Evolutionary conservation across 768 basidiomycete genomes (phyloP).

Genomic region (Amylocystis lapponica): DNA sequence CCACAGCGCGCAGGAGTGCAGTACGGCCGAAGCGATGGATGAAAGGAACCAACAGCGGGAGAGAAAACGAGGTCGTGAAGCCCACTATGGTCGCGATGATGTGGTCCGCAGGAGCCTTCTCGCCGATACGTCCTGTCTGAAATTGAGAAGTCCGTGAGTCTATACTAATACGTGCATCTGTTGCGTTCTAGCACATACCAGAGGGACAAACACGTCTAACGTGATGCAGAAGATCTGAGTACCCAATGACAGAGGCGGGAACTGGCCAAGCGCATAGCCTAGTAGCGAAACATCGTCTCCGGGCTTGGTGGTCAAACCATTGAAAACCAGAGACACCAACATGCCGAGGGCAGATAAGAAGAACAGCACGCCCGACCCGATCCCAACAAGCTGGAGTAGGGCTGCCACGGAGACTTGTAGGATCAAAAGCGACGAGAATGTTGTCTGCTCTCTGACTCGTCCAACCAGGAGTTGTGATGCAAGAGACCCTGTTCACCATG

Average conservation of each 20-base stretch:
- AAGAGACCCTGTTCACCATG: slow-evolving; percentile 46
- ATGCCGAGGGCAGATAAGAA: slow-evolving; percentile 59
- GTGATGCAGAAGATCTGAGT: slow-evolving; percentile 53
- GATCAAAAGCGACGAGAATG: slow-evolving; percentile 58
- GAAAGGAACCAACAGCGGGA: slow-evolving; percentile 66
- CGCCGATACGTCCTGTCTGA: slow-evolving; percentile 79
- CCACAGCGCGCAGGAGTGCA: slow-evolving; percentile 33
- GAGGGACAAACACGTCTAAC: slow-evolving; percentile 85
- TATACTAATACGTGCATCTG: background rate
- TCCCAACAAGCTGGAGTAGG: slow-evolving; percentile 51
- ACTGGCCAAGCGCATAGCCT: slow-evolving; percentile 59
- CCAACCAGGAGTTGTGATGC: slow-evolving; percentile 54
- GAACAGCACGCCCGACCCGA: slow-evolving; percentile 76
- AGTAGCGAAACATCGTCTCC: slow-evolving; percentile 42
- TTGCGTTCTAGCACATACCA: slow-evolving; percentile 42
- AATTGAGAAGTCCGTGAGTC: background rate
- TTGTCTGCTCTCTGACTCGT: slow-evolving; percentile 50
- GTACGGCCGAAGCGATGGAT: slow-evolving; percentile 59
- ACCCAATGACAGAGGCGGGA: slow-evolving; percentile 51
- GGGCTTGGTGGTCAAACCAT: slow-evolving; percentile 34
- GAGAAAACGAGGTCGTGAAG: slow-evolving; percentile 44
- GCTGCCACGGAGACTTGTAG: slow-evolving; percentile 52
- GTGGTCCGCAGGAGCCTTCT: slow-evolving; percentile 80
- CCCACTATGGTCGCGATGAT: slow-evolving; percentile 80
- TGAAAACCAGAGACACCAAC: slow-evolving; percentile 48